phyloP scores from a whole-genome alignment of 192 early-diverging fungal species.

The Polychytrium aggregatum region DNA sequence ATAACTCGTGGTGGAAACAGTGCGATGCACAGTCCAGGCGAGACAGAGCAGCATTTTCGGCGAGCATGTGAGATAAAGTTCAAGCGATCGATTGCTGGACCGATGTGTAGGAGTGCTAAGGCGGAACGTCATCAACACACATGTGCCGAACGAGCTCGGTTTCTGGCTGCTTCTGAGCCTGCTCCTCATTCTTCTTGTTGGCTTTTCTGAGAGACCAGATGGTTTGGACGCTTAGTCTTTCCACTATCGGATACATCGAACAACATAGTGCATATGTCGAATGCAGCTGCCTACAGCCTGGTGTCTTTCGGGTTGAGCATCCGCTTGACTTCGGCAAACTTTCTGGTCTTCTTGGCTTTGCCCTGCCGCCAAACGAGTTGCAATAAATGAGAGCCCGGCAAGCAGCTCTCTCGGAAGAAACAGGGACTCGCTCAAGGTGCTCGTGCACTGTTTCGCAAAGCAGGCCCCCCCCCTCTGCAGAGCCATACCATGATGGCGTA shows the following conservation, averaged over 20 bases:
- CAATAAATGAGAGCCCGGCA: too few species aligned
- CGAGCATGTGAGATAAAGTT: neutral
- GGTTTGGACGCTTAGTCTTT: neutral
- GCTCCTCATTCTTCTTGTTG: slow-evolving; percentile 47
- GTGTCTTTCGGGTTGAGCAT: slow-evolving; percentile 85
- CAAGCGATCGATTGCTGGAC: neutral
- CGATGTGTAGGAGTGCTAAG: neutral
- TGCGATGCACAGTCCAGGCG: neutral
- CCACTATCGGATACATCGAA: too few species aligned
- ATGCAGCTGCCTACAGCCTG: slow-evolving; percentile 56
- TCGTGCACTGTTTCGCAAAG: too few species aligned
- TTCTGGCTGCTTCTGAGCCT: slow-evolving; percentile 51
- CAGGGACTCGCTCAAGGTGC: too few species aligned
- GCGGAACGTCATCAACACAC: slow-evolving; percentile 34
- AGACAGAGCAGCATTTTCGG: neutral
- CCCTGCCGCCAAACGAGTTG: too few species aligned
- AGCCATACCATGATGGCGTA: too few species aligned
- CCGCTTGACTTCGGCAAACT: slow-evolving; percentile 90
- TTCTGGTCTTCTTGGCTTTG: slow-evolving; percentile 84
- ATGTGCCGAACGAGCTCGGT: slow-evolving; percentile 61
- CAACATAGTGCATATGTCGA: neutral
- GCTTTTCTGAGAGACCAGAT: slow-evolving; percentile 18
- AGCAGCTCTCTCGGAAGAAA: too few species aligned
- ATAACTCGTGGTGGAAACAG: neutral
- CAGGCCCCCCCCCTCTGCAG: too few species aligned